Conservation (phyloP, 106 monocot species). For the Vanilla planifolia region DNA sequence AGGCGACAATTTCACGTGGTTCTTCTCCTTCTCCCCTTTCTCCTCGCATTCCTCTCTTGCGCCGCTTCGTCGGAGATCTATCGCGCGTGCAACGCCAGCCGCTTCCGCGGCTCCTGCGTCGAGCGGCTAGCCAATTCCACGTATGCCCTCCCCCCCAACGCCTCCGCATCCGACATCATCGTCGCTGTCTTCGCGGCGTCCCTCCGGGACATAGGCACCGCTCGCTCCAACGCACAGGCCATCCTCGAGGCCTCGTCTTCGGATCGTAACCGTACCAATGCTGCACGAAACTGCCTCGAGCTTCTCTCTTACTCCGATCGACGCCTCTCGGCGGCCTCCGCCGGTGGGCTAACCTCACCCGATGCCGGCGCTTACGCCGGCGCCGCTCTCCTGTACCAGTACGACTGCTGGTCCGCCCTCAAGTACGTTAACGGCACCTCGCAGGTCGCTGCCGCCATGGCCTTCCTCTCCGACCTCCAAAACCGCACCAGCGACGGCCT, state of each 20-base stretch:
- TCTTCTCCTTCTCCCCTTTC: neutral
- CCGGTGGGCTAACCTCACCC: neutral
- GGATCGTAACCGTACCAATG: conserved; percentile 39
- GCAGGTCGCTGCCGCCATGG: conserved; percentile 1
- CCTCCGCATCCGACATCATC: conserved; percentile 5
- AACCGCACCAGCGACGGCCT: conserved; percentile 44
- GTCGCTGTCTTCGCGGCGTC: neutral
- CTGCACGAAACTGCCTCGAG: conserved; percentile 47
- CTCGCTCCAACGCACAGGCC: conserved; percentile 10
- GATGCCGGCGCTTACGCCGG: neutral
- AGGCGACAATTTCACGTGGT: no score
- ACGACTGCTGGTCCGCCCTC: neutral
- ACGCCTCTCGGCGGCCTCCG: conserved; percentile 32
- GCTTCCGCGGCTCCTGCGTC: conserved; percentile 20
- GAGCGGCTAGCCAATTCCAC: conserved; percentile 15
- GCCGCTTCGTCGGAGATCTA: conserved; percentile 4
- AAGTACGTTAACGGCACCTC: neutral
- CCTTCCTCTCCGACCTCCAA: conserved; percentile 19
- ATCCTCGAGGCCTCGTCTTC: conserved; percentile 39
- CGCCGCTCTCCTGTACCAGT: neutral
- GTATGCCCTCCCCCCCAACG: conserved; percentile 13
- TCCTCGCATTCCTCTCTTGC: neutral
- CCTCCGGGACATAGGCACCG: conserved; percentile 1
- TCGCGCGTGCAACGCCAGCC: conserved; percentile 29
- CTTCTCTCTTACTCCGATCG: conserved; percentile 33